Evolutionary conservation across 768 basidiomycete genomes (phyloP).

Genomic region (Auriscalpium microsporum): DNA sequence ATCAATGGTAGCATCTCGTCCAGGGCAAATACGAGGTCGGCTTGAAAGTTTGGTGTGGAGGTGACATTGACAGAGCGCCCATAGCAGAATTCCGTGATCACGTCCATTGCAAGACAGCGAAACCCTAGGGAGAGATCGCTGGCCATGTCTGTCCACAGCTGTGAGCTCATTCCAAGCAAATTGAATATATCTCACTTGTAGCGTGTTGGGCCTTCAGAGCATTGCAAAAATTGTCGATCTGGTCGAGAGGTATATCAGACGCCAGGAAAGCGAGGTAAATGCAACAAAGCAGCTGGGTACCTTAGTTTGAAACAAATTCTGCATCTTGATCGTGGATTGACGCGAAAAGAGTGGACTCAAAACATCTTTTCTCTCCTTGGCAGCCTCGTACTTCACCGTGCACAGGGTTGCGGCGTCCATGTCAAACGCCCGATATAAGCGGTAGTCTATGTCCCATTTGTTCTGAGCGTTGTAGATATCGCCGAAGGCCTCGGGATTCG

Average conservation of each 20-base stretch:
- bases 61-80: not conserved
- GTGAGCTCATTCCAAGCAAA: not conserved
- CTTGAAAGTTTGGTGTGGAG: not conserved
- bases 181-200: not conserved
- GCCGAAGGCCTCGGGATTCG: not conserved
- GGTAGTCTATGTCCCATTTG: slow-evolving; percentile 4
- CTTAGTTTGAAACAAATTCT: not conserved
- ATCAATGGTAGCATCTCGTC: not conserved
- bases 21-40: not conserved
- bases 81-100: not conserved
- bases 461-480: slow-evolving; percentile 1
- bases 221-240: not conserved
- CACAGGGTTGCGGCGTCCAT: not conserved
- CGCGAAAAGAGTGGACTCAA: not conserved
- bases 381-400: not conserved
- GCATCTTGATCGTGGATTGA: not conserved
- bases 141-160: not conserved
- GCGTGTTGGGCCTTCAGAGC: not conserved
- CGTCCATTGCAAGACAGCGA: not conserved
- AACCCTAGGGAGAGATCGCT: not conserved
- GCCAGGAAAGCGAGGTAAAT: not conserved
- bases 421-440: not conserved
- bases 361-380: slow-evolving; percentile 1
- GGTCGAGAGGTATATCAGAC: not conserved
- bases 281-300: not conserved